Conservation (phyloP, 1,284 basidiomycete genomes). For the Acaromyces ingoldii region DNA sequence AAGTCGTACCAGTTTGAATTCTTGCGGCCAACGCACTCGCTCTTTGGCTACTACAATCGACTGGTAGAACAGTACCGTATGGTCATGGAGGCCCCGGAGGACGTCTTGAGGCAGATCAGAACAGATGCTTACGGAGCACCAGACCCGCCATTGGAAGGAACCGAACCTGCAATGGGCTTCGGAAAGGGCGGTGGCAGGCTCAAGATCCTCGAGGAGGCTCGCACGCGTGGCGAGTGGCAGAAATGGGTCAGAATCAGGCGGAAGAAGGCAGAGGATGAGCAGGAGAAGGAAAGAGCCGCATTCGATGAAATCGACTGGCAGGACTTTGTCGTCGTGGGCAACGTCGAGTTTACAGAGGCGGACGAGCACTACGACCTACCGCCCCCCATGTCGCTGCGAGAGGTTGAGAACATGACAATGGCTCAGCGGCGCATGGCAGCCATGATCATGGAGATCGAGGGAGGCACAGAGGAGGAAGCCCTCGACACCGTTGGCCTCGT, state of each 20-base stretch:
- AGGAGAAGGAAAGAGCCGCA: constrained; percentile 57
- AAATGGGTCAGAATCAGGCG: constrained; percentile 74
- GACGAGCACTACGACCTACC: constrained; percentile 79
- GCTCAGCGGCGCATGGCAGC: constrained; percentile 97
- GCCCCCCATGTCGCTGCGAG: constrained; percentile 86
- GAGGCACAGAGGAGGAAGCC: constrained; percentile 64
- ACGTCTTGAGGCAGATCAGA: constrained; percentile 65
- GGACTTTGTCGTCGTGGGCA: constrained; percentile 97
- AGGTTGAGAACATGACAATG: constrained; percentile 91
- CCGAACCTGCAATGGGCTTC: constrained; percentile 49
- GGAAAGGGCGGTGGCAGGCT: constrained; percentile 55
- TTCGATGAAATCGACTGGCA: constrained; percentile 98
- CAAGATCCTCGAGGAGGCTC: constrained; percentile 71
- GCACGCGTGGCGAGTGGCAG: constrained; percentile 81
- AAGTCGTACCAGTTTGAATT: constrained; percentile 99
- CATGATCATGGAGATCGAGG: constrained; percentile 83
- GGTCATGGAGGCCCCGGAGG: constrained; percentile 76
- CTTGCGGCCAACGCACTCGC: constrained; percentile 85
- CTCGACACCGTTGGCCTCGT: not conserved
- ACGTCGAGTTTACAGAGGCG: constrained; percentile 91
- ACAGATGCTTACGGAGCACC: constrained; percentile 29
- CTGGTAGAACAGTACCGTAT: constrained; percentile 94
- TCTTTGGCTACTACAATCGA: constrained; percentile 93
- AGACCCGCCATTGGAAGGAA: constrained; percentile 12
- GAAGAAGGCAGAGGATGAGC: constrained; percentile 78